These are phyloP conservation scores for Stentor roeselii DNA, from an alignment of 73 alveolate species.

Conservation along the genomic window DNA sequence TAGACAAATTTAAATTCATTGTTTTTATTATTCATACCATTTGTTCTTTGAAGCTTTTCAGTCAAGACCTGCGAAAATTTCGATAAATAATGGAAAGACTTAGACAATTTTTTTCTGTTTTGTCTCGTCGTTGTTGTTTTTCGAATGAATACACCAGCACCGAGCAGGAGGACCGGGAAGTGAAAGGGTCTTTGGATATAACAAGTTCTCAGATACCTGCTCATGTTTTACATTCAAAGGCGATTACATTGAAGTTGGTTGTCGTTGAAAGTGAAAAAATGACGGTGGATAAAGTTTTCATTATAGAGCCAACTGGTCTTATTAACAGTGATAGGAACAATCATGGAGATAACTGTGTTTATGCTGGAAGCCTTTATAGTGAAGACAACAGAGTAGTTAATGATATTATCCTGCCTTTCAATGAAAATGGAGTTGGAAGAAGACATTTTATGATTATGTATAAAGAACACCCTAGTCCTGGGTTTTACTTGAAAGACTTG, in stretches of 20 bases:
- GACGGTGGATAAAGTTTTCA: not conserved
- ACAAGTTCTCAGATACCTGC: not conserved
- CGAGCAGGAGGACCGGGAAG: not conserved
- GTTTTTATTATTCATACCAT: too few species aligned
- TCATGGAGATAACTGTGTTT: not conserved
- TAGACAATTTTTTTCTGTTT: not conserved
- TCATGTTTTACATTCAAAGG: not conserved
- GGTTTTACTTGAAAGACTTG: conserved; percentile 28
- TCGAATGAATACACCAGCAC: not conserved
- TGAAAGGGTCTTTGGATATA: not conserved
- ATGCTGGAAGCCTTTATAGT: not conserved
- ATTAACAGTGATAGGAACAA: not conserved
- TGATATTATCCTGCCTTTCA: not conserved
- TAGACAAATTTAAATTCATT: not conserved
- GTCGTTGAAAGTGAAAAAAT: not conserved
- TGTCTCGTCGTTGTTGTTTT: not conserved
- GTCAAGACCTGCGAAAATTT: too few species aligned
- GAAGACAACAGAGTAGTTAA: not conserved
- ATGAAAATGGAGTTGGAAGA: not conserved
- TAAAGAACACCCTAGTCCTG: not conserved
- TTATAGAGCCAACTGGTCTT: not conserved
- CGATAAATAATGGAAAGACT: not conserved
- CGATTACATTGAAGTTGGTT: not conserved
- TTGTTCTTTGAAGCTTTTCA: too few species aligned
- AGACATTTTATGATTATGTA: not conserved